Evolutionary conservation across 208 protist species (phyloP).

Genomic region (Porcisia hertigi): DNA sequence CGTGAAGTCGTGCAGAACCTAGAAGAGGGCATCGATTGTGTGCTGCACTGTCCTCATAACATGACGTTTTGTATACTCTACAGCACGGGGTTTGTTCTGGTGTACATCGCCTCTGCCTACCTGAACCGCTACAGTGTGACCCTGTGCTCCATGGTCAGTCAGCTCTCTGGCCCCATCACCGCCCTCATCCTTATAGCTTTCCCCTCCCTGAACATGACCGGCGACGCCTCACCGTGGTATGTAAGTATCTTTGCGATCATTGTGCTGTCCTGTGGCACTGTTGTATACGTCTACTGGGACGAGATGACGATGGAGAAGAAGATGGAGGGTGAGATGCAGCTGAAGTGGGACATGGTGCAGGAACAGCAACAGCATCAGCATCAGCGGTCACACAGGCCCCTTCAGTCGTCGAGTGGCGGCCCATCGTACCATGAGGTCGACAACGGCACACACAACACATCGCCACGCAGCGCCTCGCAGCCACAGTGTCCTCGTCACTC

Average conservation of each 20-base stretch:
- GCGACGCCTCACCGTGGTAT: slow-evolving; percentile 45
- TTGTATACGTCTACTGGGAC: slow-evolving; percentile 62
- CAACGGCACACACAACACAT: neutral
- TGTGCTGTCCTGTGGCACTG: slow-evolving; percentile 34
- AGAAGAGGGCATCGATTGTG: slow-evolving; percentile 37
- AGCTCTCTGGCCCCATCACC: slow-evolving; percentile 53
- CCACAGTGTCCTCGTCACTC: slow-evolving; percentile 14
- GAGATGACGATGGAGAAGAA: slow-evolving; percentile 44
- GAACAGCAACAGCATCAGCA: slow-evolving; percentile 17
- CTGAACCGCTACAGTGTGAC: slow-evolving; percentile 72
- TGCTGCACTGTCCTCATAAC: slow-evolving; percentile 58
- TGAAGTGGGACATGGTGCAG: slow-evolving; percentile 38
- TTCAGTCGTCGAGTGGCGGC: neutral
- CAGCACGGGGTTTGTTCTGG: slow-evolving; percentile 48
- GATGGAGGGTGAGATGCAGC: slow-evolving; percentile 38
- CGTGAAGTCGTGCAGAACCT: slow-evolving; percentile 38
- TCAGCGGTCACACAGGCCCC: neutral
- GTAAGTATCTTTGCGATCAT: slow-evolving; percentile 37
- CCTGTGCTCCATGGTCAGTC: slow-evolving; percentile 65
- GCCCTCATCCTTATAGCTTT: slow-evolving; percentile 49
- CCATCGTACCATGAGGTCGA: neutral
- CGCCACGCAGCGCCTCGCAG: neutral
- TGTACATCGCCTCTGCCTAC: slow-evolving; percentile 57
- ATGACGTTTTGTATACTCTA: slow-evolving; percentile 50
- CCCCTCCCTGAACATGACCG: slow-evolving; percentile 46